Base-by-base conservation (phyloP, 139 green algal species). In the Edaphochlamys debaryana region DNA sequence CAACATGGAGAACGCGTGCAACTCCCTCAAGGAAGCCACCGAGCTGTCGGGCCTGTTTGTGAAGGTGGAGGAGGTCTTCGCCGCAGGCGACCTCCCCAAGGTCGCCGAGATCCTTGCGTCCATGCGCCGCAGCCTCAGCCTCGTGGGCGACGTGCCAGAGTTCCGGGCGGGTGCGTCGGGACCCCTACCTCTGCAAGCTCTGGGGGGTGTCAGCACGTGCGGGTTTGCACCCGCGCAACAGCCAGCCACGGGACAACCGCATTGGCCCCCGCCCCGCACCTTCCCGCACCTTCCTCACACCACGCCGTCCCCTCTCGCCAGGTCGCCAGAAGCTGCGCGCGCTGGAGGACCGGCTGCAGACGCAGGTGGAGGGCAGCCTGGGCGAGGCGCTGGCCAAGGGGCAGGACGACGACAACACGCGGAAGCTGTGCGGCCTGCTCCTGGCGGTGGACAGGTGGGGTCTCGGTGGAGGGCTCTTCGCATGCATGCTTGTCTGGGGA, bases 11-110 rank as follows among this genome's bases (percentile, higher is more conserved):
- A 90, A 68, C 15, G 96, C 93, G 4, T 93, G 92, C 80, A 92
- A 75, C 86, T 98, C 95, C 13, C 88, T 99, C 23, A 91, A 95
- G 79, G 95, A 99, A 67, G 96, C 96, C 19, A 94, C 94, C 4
- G 95, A 96, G 45, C 89, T 99, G 54, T 94, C 94, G 9, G 90
- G 94, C 34, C 87, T 98, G 19, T 98, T 97, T 73, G 78, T 90
- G 45, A 92, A 89, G 30, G 91, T 93, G 34, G 95, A 98, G 67
- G 87, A 93, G 29, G 85, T 94, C 36, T 96, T 97, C 90, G 90
- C 89, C 6, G 80, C 85, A 0, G 94, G 93, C 5, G 92, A 98
- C 86, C 86, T 98, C 40, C 80, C 90, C 9, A 89, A 87, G 37
- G 90, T 97, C 27, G 94, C 96, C 0, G 92, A 95, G 37, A 94